phyloP scores from a whole-genome alignment of 495 filamentous ascomycete genomes.

The Aspergillus panamensis region DNA sequence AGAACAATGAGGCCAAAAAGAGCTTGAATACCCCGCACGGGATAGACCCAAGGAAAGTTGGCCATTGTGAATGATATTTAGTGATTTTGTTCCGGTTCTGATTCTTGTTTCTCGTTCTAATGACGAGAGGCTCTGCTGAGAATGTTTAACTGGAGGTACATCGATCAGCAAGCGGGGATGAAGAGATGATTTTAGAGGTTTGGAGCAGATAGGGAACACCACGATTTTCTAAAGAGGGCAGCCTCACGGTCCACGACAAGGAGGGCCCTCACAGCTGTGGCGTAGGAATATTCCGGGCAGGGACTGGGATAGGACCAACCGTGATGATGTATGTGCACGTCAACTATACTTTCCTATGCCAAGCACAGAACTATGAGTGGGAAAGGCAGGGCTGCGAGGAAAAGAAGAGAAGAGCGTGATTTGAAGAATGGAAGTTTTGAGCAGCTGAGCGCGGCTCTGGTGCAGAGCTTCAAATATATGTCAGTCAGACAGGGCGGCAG shows the following conservation, averaged over 20 bases:
- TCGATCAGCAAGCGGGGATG: background rate
- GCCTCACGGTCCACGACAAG: too few species aligned
- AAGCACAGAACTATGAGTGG: background rate
- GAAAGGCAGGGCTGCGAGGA: background rate
- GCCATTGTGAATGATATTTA: background rate
- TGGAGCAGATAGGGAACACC: too few species aligned
- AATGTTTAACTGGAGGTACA: background rate
- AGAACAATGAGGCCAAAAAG: constrained; percentile 69
- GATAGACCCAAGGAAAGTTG: constrained; percentile 48
- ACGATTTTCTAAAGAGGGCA: too few species aligned
- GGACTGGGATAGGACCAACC: too few species aligned
- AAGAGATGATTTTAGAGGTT: too few species aligned
- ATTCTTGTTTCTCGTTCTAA: background rate
- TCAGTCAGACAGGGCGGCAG: background rate
- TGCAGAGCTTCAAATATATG: constrained; percentile 16
- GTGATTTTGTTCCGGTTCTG: background rate
- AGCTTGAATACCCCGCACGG: constrained; percentile 60
- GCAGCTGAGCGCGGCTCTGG: background rate
- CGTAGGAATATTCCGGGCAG: too few species aligned
- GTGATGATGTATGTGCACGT: background rate
- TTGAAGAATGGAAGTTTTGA: background rate
- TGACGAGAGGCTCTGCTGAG: background rate
- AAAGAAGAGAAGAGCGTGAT: background rate
- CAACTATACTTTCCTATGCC: background rate
- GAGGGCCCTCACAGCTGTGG: too few species aligned